Evolutionary conservation across 1,139 yeast species (phyloP).

Genomic region (Kodamaea sp.): DNA sequence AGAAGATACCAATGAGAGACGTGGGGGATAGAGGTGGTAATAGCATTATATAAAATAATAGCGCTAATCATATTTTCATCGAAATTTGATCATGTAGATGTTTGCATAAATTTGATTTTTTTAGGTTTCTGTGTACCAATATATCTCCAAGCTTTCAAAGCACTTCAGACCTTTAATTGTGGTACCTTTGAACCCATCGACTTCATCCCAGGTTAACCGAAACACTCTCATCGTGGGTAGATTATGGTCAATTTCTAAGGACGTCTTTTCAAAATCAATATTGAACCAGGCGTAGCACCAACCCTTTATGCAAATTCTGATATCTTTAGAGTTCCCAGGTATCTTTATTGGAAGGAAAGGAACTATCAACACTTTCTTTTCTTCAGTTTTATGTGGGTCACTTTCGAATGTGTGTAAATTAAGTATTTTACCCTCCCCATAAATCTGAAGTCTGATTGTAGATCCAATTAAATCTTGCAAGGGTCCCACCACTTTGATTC

Average conservation of each 20-base stretch:
- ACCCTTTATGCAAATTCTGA: neutral
- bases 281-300: conserved; percentile 24
- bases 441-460: too few species aligned
- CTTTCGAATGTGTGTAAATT: too few species aligned
- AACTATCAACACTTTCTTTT: too few species aligned
- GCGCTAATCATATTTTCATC: neutral
- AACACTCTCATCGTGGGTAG: neutral
- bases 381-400: too few species aligned
- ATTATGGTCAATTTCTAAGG: neutral
- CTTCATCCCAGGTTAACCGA: conserved; percentile 48
- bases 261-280: conserved; percentile 13
- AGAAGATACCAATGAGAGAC: conserved; percentile 48
- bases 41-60: too few species aligned
- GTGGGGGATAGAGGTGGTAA: conserved; percentile 74
- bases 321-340: too few species aligned
- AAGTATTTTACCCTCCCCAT: too few species aligned
- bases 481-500: conserved; percentile 3
- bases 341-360: too few species aligned
- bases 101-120: too few species aligned
- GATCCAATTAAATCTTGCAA: too few species aligned
- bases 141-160: conserved; percentile 38
- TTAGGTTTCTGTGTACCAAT: neutral
- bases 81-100: neutral
- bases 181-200: conserved; percentile 75
- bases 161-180: conserved; percentile 50